Base-by-base conservation (phyloP, 2,329 filamentous ascomycete genomes). In the Graphilbum ipis-grandicollis region DNA sequence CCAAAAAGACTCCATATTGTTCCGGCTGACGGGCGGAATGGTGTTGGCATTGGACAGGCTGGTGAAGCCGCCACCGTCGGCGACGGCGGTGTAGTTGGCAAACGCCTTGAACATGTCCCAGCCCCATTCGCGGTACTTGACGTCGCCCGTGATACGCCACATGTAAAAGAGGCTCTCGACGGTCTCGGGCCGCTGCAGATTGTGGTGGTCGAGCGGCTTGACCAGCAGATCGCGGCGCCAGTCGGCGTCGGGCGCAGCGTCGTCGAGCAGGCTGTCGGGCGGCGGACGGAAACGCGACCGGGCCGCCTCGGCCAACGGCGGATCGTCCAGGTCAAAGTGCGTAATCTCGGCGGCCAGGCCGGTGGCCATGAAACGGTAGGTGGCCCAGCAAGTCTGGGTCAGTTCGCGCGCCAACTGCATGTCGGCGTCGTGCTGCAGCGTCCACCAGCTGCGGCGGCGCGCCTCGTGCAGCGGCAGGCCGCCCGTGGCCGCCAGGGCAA, bases 1-100 rank as follows among this genome's bases (percentile, higher is more conserved):
- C 90, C 90, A 98, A 60, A 96, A 96, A 53, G 84, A 92, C 60
- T 98, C 90, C 88, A 98, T 94, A 48, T 96, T 96, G 56, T 98
- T 88, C 41, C 74, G 67, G 33, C 64, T 61, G 13, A 62, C 55
- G 0, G 84, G 74, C 17, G 86, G 85, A 9, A 90, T 57, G 5
- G 58, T 57, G 45, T 78, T 75, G 19, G 85, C 86, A 51, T 92
- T 73, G 15, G 66, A 66, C 42, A 96, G 63, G 45, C 79, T 86
- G 1, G 82, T 84, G 52, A 92, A 96, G 0, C 85, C 85, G 29
- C 75, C 75, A 28, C 75, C 74, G 29, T 86, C 78, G 31, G 72
- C 66, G 3, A 93, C 79, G 7, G 79, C 73, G 1, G 83, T 93
- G 56, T 93, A 70, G 49, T 84, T 78, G 56, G 88, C 66, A 53